These are phyloP conservation scores for Hymenoscyphus scutula DNA, from an alignment of 2,329 filamentous ascomycete genomes.

Conservation along the genomic window DNA sequence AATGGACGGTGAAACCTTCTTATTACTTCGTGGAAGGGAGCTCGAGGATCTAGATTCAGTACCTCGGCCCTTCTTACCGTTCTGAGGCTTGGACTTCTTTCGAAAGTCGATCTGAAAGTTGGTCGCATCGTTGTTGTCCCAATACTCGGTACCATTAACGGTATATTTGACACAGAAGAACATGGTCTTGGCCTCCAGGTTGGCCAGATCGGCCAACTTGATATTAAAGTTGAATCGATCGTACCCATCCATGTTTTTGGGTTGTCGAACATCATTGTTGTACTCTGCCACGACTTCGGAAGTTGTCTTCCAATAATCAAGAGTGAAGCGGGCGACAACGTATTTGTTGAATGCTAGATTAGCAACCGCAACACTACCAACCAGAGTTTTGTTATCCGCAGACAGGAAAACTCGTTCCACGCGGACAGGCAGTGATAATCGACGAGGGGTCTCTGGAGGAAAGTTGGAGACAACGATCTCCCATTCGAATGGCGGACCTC, in stretches of 20 bases:
- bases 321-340: conserved; percentile 89
- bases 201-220: conserved; percentile 84
- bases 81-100: conserved; percentile 68
- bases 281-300: conserved; percentile 92
- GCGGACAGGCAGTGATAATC: conserved; percentile 66
- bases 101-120: conserved; percentile 96
- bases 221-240: conserved; percentile 95
- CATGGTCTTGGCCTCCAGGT: conserved; percentile 88
- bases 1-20: conserved; percentile 46
- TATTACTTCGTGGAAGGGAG: conserved; percentile 66
- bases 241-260: conserved; percentile 62
- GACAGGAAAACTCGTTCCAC: conserved; percentile 87
- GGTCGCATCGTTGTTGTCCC: conserved; percentile 85
- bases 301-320: conserved; percentile 98
- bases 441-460: conserved; percentile 62
- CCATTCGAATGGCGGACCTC: conserved; percentile 69
- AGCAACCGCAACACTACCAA: conserved; percentile 79
- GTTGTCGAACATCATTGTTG: conserved; percentile 71
- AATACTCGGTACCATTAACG: conserved; percentile 81
- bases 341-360: conserved; percentile 88
- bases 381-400: conserved; percentile 77
- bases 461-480: conserved; percentile 85
- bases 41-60: conserved; percentile 49
- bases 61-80: conserved; percentile 53
- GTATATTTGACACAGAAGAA: conserved; percentile 88